A percentile compares a stretch with the other conserved stretches of the same genome.
These are phyloP conservation scores for Neonectria magnoliae DNA, from an alignment of 2,329 filamentous ascomycete species.

Conservation along the genomic window DNA sequence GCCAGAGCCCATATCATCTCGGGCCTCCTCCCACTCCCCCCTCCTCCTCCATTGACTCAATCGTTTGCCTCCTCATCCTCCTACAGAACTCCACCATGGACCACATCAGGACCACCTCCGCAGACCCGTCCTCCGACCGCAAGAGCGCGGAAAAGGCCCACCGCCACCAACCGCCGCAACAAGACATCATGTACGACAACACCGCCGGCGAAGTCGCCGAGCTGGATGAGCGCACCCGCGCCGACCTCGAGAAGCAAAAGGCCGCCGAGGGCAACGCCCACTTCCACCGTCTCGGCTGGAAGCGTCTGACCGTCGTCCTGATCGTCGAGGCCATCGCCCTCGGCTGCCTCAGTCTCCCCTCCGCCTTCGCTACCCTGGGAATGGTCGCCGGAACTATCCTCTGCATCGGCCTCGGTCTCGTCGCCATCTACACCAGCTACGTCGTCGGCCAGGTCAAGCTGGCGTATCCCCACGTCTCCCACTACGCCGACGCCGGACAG, in stretches of 20 bases:
- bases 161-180: conserved; percentile 6
- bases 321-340: conserved; percentile 68
- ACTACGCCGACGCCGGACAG: conserved; percentile 74
- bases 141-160: conserved; percentile 26
- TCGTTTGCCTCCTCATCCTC: not conserved
- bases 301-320: conserved; percentile 64
- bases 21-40: not conserved
- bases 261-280: conserved; percentile 56
- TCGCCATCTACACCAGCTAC: conserved; percentile 60
- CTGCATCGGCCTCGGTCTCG: conserved; percentile 54
- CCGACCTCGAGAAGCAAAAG: conserved; percentile 59
- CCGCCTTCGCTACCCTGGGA: conserved; percentile 62
- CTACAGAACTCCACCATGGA: conserved; percentile 23
- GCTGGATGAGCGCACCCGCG: conserved; percentile 45
- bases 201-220: conserved; percentile 51
- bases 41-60: not conserved
- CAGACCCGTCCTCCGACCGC: conserved; percentile 18
- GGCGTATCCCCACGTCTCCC: conserved; percentile 65
- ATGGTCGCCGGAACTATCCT: conserved; percentile 61
- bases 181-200: conserved; percentile 41
- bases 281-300: conserved; percentile 66
- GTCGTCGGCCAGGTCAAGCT: conserved; percentile 61
- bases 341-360: conserved; percentile 61
- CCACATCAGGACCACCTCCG: conserved; percentile 27
- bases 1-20: not conserved